A percentile compares a stretch with the other conserved stretches of the same genome.
Evolutionary conservation across 1,284 basidiomycete genomes (phyloP).

Genomic region (Pyrrhoderma lamaoense): DNA sequence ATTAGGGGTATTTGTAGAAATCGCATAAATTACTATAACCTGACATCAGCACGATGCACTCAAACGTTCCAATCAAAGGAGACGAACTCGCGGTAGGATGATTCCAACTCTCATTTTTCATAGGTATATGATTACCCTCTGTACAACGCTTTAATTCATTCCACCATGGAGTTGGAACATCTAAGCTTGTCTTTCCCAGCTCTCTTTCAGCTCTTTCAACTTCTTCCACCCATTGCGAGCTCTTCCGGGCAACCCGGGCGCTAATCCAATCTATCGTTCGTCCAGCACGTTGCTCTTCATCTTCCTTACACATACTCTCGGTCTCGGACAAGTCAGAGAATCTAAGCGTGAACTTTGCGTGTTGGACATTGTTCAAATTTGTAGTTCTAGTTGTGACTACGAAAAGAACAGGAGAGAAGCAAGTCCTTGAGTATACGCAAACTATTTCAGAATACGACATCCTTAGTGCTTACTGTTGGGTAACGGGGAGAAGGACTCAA

Average conservation of each 20-base stretch:
- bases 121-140: constrained; percentile 67
- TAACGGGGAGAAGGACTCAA: constrained; percentile 79
- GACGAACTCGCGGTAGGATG: constrained; percentile 69
- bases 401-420: constrained; percentile 13
- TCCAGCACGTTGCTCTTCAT: constrained; percentile 66
- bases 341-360: constrained; percentile 61
- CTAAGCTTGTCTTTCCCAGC: constrained; percentile 14
- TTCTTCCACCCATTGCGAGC: constrained; percentile 61
- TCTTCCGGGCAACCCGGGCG: constrained; percentile 53
- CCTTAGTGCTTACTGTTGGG: constrained; percentile 50
- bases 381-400: constrained; percentile 73
- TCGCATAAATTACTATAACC: constrained; percentile 60
- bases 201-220: constrained; percentile 33
- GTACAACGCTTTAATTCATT: constrained; percentile 67
- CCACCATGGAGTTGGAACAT: constrained; percentile 70
- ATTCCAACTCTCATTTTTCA: constrained; percentile 70
- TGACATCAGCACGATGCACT: constrained; percentile 17
- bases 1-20: constrained; percentile 69
- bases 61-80: constrained; percentile 5
- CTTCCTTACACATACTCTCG: constrained; percentile 62
- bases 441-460: too few species aligned
- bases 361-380: constrained; percentile 57
- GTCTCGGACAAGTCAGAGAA: constrained; percentile 68
- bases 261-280: constrained; percentile 77
- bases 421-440: too few species aligned